Conservation (phyloP, 2,329 filamentous ascomycete genomes). For the Coniochaeta hoffmannii region DNA sequence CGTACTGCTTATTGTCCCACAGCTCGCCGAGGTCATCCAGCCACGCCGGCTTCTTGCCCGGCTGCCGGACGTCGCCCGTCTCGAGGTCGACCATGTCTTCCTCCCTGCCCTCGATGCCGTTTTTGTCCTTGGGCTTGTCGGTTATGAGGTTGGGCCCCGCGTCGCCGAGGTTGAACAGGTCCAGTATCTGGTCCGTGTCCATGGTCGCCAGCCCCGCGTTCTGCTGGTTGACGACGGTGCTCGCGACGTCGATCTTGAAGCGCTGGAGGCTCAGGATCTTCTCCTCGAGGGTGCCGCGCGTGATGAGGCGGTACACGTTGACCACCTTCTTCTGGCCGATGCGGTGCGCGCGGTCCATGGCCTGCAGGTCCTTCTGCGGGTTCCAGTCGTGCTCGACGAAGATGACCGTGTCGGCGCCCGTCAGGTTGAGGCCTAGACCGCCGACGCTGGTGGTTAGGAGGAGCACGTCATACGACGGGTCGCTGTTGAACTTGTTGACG, state of each 20-base stretch:
- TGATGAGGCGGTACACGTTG: constrained; percentile 96
- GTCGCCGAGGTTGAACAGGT: constrained; percentile 88
- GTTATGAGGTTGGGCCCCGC: constrained; percentile 59
- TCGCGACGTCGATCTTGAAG: constrained; percentile 98
- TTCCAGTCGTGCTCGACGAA: constrained; percentile 99
- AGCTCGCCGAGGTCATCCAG: constrained; percentile 90
- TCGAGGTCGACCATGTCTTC: constrained; percentile 91
- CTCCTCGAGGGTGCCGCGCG: constrained; percentile 90
- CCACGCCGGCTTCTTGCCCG: constrained; percentile 88
- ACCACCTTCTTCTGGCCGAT: constrained; percentile 99
- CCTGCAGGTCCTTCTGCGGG: constrained; percentile 95
- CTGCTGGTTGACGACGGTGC: constrained; percentile 97
- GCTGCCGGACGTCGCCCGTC: constrained; percentile 83
- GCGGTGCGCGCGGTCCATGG: constrained; percentile 96
- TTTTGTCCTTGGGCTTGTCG: constrained; percentile 46
- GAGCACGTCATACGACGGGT: constrained; percentile 91
- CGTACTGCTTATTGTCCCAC: constrained; percentile 96
- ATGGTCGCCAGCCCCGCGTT: constrained; percentile 91
- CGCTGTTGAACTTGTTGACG: constrained; percentile 97
- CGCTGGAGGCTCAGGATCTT: constrained; percentile 97
- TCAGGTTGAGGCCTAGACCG: constrained; percentile 88
- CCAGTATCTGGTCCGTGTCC: constrained; percentile 97
- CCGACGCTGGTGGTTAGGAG: constrained; percentile 93
- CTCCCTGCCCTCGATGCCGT: constrained; percentile 52
- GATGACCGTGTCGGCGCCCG: constrained; percentile 95